These are phyloP conservation scores for Aspergillus arachidicola DNA, from an alignment of 2,329 filamentous ascomycete species.

Conservation along the genomic window DNA sequence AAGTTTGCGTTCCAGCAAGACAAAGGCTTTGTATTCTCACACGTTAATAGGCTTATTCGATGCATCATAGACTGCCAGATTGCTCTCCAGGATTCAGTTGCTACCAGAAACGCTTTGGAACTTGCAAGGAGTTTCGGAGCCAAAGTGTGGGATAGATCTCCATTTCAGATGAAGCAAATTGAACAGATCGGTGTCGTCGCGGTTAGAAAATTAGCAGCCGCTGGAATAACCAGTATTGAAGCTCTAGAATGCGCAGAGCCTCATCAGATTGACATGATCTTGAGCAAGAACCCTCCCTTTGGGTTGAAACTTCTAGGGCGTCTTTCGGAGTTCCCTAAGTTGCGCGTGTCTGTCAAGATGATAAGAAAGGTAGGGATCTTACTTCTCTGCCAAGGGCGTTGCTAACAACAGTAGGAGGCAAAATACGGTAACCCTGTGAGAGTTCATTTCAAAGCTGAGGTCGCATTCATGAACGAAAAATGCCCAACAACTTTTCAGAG, in stretches of 20 bases:
- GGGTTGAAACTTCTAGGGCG: constrained; percentile 69
- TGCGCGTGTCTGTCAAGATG: constrained; percentile 58
- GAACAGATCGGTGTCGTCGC: constrained; percentile 73
- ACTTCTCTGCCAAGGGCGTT: constrained; percentile 19
- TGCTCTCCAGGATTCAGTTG: constrained; percentile 63
- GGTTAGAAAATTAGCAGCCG: constrained; percentile 72
- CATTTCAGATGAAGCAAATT: constrained; percentile 81
- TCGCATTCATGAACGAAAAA: constrained; percentile 73
- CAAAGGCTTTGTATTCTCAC: constrained; percentile 66
- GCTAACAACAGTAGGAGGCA: constrained; percentile 30
- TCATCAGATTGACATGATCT: constrained; percentile 72
- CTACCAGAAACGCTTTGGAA: constrained; percentile 71
- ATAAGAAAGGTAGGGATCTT: constrained; percentile 47
- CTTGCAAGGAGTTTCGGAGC: constrained; percentile 76
- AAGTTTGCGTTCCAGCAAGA: constrained; percentile 63
- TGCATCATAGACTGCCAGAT: constrained; percentile 77
- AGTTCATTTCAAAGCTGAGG: constrained; percentile 65
- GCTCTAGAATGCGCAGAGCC: constrained; percentile 69
- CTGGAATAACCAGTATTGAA: constrained; percentile 71
- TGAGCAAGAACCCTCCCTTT: constrained; percentile 81
- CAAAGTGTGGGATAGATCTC: constrained; percentile 77
- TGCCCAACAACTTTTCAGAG: constrained; percentile 63
- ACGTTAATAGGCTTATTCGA: constrained; percentile 69
- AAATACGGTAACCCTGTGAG: constrained; percentile 49
- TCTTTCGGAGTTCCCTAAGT: constrained; percentile 71